Evolutionary conservation across 768 basidiomycete genomes (phyloP).

Genomic region (Candolleomyces aberdarensis): DNA sequence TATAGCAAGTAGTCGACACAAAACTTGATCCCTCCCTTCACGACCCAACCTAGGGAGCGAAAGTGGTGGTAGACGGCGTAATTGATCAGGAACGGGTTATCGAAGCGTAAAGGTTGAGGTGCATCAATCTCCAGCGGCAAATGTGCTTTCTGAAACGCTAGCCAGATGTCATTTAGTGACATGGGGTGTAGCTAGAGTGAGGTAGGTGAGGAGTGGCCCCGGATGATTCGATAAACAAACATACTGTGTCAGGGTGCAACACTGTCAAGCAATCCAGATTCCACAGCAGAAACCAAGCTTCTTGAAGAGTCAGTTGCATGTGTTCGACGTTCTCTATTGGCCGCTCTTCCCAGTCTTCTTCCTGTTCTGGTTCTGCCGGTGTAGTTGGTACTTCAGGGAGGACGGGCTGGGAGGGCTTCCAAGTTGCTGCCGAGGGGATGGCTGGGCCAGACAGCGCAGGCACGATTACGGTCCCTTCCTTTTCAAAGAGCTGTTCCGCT

Average conservation of each 20-base stretch:
- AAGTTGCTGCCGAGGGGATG: conserved; percentile 80
- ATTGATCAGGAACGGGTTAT: conserved; percentile 90
- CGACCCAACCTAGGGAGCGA: conserved; percentile 94
- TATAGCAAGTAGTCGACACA: conserved; percentile 95
- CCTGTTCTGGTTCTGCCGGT: conserved; percentile 26
- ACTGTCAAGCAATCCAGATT: conserved; percentile 79
- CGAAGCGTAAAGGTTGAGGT: conserved; percentile 49
- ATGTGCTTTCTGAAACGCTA: conserved; percentile 57
- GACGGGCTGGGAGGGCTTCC: conserved; percentile 47
- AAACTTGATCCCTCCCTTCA: conserved; percentile 95
- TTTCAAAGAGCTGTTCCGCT: conserved; percentile 71
- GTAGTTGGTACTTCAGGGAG: conserved; percentile 19
- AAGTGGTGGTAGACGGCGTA: conserved; percentile 95
- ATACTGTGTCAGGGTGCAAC: conserved; percentile 61
- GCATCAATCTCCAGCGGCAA: conserved; percentile 34
- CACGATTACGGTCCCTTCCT: conserved; percentile 63
- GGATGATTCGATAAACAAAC: conserved; percentile 14
- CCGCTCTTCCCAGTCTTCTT: conserved; percentile 35
- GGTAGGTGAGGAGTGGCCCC: conserved; percentile 1
- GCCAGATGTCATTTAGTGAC: conserved; percentile 59
- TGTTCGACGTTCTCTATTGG: conserved; percentile 79
- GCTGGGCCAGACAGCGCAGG: conserved; percentile 55
- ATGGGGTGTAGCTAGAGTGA: conserved; percentile 48
- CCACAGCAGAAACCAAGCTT: conserved; percentile 88
- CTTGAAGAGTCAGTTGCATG: conserved; percentile 84